These are phyloP conservation scores for Cyberlindnera americana DNA, from an alignment of 805 yeast species.

Conservation along the genomic window DNA sequence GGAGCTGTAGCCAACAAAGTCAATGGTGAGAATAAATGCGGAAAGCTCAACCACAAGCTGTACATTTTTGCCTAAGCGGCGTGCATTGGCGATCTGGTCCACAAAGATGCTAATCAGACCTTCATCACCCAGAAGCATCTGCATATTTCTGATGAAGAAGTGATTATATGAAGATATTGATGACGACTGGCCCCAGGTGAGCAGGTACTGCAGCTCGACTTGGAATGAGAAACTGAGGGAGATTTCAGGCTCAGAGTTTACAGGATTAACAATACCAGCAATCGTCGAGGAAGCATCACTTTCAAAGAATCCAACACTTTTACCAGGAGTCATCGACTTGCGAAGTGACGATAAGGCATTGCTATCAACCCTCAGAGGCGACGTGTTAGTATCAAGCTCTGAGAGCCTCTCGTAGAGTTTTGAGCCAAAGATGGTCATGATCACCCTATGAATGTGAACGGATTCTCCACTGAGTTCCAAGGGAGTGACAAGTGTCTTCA, in stretches of 20 bases:
- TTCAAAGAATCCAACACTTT: slow-evolving; percentile 12
- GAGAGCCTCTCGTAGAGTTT: slow-evolving; percentile 16
- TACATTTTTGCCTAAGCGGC: slow-evolving; percentile 14
- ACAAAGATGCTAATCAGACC: slow-evolving; percentile 21
- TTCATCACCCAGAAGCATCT: slow-evolving; percentile 19
- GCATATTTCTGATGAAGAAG: slow-evolving; percentile 13
- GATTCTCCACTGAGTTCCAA: slow-evolving; percentile 44
- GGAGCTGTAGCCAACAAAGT: slow-evolving; percentile 13
- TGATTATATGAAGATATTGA: slow-evolving; percentile 19
- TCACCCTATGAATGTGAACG: slow-evolving; percentile 38
- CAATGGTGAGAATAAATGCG: slow-evolving; percentile 16
- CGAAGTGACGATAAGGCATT: slow-evolving; percentile 16
- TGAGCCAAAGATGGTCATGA: slow-evolving; percentile 28
- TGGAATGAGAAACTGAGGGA: slow-evolving; percentile 20
- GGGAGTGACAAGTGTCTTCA: slow-evolving; percentile 41
- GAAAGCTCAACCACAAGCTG: slow-evolving; percentile 20
- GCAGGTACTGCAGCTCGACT: slow-evolving; percentile 17
- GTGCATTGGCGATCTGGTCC: slow-evolving; percentile 17
- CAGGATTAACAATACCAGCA: background rate
- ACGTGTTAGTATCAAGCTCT: slow-evolving; percentile 9
- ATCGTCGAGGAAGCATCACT: slow-evolving; percentile 10
- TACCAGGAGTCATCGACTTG: slow-evolving; percentile 3
- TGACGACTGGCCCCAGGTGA: slow-evolving; percentile 26
- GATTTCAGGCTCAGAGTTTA: slow-evolving; percentile 4
- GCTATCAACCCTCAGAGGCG: slow-evolving; percentile 18